A percentile compares a stretch with the other conserved stretches of the same genome.
Conservation (phyloP, 2,329 filamentous ascomycete genomes). For the Apiospora kogelbergensis region DNA sequence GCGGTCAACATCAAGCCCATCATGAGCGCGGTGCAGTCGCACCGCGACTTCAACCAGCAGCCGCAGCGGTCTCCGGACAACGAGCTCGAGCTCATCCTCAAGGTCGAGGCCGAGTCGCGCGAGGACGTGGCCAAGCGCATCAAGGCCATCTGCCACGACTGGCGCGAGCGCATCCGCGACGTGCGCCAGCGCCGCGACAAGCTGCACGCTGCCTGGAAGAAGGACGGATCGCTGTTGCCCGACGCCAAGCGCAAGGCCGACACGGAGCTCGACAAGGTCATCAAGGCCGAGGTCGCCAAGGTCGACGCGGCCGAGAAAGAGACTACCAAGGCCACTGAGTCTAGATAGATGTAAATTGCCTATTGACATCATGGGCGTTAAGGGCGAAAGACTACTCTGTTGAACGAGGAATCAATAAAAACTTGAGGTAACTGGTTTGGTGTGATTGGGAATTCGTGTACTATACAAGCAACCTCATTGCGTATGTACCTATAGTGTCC, state of each 20-base stretch:
- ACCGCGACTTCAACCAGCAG: constrained; percentile 59
- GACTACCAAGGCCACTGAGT: constrained; percentile 37
- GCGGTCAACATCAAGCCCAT: constrained; percentile 50
- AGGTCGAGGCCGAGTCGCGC: constrained; percentile 50
- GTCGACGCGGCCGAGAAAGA: constrained; percentile 52
- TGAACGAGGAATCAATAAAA: background rate
- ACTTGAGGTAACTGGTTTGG: background rate
- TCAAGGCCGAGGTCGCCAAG: constrained; percentile 48
- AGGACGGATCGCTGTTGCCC: constrained; percentile 41
- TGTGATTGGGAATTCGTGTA: background rate
- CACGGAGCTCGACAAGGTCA: constrained; percentile 44
- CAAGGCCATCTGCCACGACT: constrained; percentile 48
- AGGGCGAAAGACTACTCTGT: background rate
- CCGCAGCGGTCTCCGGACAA: constrained; percentile 58
- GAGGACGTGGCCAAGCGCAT: constrained; percentile 46
- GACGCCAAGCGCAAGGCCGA: constrained; percentile 43
- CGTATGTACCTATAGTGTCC: background rate
- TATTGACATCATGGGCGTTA: background rate
- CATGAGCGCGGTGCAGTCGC: constrained; percentile 54
- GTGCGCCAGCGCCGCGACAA: constrained; percentile 49
- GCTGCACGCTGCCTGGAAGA: constrained; percentile 49
- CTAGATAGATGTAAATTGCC: constrained; percentile 22
- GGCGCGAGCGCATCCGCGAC: constrained; percentile 49
- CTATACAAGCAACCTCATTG: constrained; percentile 1
- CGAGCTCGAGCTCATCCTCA: constrained; percentile 57